These are phyloP conservation scores for Sporothrix protearum DNA, from an alignment of 2,329 filamentous ascomycete genomes.

Conservation along the genomic window DNA sequence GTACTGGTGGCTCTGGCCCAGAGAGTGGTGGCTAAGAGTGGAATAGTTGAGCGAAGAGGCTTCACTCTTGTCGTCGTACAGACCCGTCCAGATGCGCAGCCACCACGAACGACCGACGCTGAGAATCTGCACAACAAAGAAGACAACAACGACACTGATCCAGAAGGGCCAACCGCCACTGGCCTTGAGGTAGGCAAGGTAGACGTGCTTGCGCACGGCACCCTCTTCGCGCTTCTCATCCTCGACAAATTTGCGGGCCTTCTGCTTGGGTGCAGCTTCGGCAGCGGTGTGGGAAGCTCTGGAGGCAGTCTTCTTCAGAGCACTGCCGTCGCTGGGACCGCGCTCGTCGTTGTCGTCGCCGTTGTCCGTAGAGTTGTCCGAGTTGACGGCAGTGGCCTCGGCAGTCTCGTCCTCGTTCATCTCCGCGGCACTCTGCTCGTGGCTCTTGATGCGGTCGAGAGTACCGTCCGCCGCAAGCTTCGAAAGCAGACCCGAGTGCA, in stretches of 20 bases:
- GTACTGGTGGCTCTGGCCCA: slow-evolving; percentile 28
- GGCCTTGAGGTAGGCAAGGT: slow-evolving; percentile 61
- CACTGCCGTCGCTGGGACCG: slow-evolving; percentile 45
- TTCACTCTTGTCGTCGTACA: slow-evolving; percentile 37
- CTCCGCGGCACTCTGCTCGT: slow-evolving; percentile 48
- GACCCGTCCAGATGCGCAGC: slow-evolving; percentile 60
- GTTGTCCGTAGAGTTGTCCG: slow-evolving; percentile 37
- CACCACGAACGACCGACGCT: slow-evolving; percentile 61
- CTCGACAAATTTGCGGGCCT: slow-evolving; percentile 68
- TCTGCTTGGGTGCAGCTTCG: slow-evolving; percentile 42
- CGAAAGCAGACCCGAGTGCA: slow-evolving; percentile 61
- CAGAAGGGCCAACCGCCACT: slow-evolving; percentile 63
- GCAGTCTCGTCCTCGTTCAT: slow-evolving; percentile 46
- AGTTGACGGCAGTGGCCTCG: slow-evolving; percentile 51
- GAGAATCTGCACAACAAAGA: slow-evolving; percentile 52
- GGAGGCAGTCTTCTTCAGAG: slow-evolving; percentile 25
- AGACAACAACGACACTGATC: slow-evolving; percentile 52
- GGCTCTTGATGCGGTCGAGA: slow-evolving; percentile 54
- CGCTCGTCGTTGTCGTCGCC: slow-evolving; percentile 42
- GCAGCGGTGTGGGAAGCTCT: slow-evolving; percentile 15
- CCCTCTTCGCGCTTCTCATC: slow-evolving; percentile 71
- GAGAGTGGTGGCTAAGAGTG: slow-evolving; percentile 13
- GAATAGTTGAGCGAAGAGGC: slow-evolving; percentile 17
- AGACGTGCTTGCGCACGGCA: slow-evolving; percentile 64
- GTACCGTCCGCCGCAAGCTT: slow-evolving; percentile 60